Evolutionary conservation across 371 early-diverging fungal genomes (phyloP).

Genomic region (Mortierella sp.): DNA sequence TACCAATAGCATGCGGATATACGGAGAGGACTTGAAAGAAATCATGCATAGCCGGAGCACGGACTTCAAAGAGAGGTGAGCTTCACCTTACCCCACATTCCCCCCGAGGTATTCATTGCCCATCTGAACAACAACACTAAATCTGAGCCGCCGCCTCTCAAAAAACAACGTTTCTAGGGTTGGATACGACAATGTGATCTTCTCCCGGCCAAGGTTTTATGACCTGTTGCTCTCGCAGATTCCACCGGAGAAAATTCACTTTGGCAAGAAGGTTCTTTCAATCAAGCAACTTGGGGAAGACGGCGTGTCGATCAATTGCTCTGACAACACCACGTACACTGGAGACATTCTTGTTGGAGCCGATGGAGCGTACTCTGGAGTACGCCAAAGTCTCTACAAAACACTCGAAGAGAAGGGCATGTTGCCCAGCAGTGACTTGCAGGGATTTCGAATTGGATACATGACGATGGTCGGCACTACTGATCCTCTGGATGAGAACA

Average conservation of each 20-base stretch:
- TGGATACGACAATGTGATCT: slow-evolving; percentile 11
- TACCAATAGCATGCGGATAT: neutral
- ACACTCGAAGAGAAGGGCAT: neutral
- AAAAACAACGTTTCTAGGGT: neutral
- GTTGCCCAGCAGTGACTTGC: slow-evolving; percentile 13
- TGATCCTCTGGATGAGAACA: slow-evolving; percentile 10
- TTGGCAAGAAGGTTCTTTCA: slow-evolving; percentile 6
- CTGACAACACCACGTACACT: slow-evolving; percentile 5
- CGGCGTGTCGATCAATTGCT: slow-evolving; percentile 7
- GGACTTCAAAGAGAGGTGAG: too few species aligned
- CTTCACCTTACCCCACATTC: too few species aligned
- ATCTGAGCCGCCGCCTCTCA: too few species aligned
- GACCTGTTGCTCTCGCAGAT: slow-evolving; percentile 1
- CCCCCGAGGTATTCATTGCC: neutral
- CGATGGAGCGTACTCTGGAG: slow-evolving; percentile 8
- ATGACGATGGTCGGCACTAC: slow-evolving; percentile 14
- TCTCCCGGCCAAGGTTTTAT: slow-evolving; percentile 4
- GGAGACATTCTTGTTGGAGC: slow-evolving; percentile 11
- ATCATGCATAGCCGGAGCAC: neutral
- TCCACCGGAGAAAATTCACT: neutral
- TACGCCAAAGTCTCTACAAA: slow-evolving; percentile 11
- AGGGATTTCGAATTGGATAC: slow-evolving; percentile 1
- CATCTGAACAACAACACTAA: too few species aligned
- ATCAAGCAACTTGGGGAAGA: neutral
- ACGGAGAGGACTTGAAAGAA: neutral